These are phyloP conservation scores for Naematelia aurantialba DNA, from an alignment of 768 basidiomycete species.

Conservation along the genomic window DNA sequence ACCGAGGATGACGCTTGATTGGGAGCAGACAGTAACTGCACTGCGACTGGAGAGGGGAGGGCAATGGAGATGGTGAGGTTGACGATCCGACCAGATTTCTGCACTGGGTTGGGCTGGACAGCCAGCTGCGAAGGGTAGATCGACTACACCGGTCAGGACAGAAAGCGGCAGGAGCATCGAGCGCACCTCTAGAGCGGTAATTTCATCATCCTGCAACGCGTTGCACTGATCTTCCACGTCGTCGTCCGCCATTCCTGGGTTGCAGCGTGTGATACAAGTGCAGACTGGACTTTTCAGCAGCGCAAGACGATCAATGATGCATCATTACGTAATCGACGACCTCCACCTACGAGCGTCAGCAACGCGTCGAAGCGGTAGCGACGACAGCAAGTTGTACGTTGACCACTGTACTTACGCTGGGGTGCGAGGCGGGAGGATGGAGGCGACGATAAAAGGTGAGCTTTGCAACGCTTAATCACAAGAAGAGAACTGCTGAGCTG, in stretches of 20 bases:
- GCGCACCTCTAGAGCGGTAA: slow-evolving; percentile 39
- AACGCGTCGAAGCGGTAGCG: neutral
- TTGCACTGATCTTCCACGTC: slow-evolving; percentile 12
- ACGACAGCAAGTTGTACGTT: too few species aligned
- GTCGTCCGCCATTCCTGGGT: too few species aligned
- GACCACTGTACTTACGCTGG: too few species aligned
- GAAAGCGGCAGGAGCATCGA: neutral
- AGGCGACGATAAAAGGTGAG: slow-evolving; percentile 23
- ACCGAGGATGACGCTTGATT: slow-evolving; percentile 9
- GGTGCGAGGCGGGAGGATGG: neutral
- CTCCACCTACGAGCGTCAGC: neutral
- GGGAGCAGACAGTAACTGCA: slow-evolving; percentile 12
- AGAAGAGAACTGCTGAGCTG: neutral
- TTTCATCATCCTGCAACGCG: slow-evolving; percentile 37
- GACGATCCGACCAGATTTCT: slow-evolving; percentile 23
- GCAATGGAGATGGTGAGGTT: slow-evolving; percentile 25
- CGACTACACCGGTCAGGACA: slow-evolving; percentile 13
- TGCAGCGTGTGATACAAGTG: slow-evolving; percentile 5
- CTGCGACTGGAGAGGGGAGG: slow-evolving; percentile 9
- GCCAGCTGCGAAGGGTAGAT: slow-evolving; percentile 26
- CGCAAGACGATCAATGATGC: too few species aligned
- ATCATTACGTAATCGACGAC: neutral
- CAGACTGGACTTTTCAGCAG: neutral
- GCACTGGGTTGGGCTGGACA: slow-evolving; percentile 14
- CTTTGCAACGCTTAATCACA: neutral